Base-by-base conservation (phyloP, 2,329 filamentous ascomycete genomes). In the Ramularia endophylla region DNA sequence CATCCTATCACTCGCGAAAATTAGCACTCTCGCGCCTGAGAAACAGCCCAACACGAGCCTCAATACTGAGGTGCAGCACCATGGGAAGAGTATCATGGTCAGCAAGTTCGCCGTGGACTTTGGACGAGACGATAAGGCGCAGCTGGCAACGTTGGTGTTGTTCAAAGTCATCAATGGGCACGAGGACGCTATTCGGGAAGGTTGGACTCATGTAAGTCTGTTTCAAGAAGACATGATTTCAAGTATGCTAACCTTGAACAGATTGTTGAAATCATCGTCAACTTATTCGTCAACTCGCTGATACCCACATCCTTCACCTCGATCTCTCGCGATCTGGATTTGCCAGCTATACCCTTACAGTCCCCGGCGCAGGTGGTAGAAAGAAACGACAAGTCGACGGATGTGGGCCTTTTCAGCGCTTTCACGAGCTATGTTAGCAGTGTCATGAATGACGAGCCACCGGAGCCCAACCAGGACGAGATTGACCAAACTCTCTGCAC, bases 341-440 rank as follows among this genome's bases (percentile, higher is more conserved):
- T 97, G 13, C 77, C 85, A 1, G 72, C 84, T 2, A 97, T 98
- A 54, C 89, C 92, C 3, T 71, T 97, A 35, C 90, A 95, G 57
- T 87, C 80, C 9, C 89, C 92, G 2, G 92, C 87, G 8, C 89
- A 95, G 59, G 79, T 97, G 36, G 89, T 98, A 51, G 92, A 97
- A 61, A 81, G 90, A 42, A 88, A 82, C 42, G 75, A 85, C 30
- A 85, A 87, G 50, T 73, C 81, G 25, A 78, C 74, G 43, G 92
- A 98, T 19, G 81, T 81, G 2, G 88, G 92, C 5, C 77, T 98
- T 36, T 88, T 98, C 61, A 95, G 89, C 3, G 88, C 90, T 1
- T 87, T 98, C 56, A 94, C 90, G 0, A 94, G 86, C 4, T 98
- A 97, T 58, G 88, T 98, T 22, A 94, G 89, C n/a, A 97, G 90